Conservation (phyloP, 2,329 filamentous ascomycete species). For the Elsinoe necatrix region DNA sequence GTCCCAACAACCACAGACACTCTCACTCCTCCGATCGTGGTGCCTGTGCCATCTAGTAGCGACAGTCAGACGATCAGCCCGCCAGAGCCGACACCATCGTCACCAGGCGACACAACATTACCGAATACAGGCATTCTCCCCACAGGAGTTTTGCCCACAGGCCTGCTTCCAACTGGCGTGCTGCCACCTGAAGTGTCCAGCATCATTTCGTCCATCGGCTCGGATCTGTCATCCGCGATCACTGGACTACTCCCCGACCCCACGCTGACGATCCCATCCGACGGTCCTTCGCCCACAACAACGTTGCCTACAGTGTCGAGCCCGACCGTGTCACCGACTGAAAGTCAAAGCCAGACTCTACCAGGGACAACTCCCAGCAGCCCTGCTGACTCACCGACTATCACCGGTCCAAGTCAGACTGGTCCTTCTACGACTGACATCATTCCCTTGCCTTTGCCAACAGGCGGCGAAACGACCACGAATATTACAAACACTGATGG, state of each 20-base stretch:
- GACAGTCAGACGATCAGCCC: background rate
- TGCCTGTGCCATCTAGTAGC: background rate
- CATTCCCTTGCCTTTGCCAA: constrained; percentile 5
- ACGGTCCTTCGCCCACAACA: background rate
- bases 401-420: constrained; percentile 5
- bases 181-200: background rate
- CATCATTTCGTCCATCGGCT: constrained; percentile 3
- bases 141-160: background rate
- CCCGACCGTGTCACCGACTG: constrained; percentile 1
- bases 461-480: background rate
- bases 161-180: background rate
- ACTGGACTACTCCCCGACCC: background rate
- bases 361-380: background rate
- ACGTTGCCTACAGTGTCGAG: background rate
- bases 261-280: background rate
- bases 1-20: background rate
- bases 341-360: background rate
- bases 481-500: constrained; percentile 12
- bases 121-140: background rate
- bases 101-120: background rate
- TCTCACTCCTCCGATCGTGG: constrained; percentile 1
- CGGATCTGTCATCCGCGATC: background rate
- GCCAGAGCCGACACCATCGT: background rate
- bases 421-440: background rate
- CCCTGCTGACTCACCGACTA: constrained; percentile 3